Evolutionary conservation across 306 rosid genomes (phyloP).

Genomic region (Rosa chinensis): DNA sequence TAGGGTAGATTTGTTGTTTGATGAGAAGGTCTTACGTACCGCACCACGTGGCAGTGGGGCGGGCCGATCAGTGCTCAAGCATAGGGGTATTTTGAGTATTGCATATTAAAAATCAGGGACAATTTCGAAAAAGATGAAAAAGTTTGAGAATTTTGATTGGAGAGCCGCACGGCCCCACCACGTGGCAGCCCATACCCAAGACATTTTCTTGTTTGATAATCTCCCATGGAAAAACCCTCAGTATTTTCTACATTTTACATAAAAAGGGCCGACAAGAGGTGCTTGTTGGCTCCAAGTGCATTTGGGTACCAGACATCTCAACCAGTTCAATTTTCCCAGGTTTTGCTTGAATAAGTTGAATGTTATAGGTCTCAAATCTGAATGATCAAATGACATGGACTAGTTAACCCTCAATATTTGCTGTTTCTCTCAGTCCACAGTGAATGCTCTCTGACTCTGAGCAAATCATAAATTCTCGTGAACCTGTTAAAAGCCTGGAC

Average conservation of each 20-base stretch:
- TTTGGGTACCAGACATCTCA: neutral
- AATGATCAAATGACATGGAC: neutral
- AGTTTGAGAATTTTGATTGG: too few species aligned
- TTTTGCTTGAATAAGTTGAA: neutral
- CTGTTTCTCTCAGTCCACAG: neutral
- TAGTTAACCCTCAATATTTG: neutral
- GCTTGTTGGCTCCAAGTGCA: neutral
- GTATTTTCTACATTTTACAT: neutral
- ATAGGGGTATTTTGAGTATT: too few species aligned
- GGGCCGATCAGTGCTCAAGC: too few species aligned
- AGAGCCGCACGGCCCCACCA: too few species aligned
- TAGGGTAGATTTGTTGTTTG: too few species aligned
- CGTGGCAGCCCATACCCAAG: too few species aligned
- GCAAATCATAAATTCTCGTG: slow-evolving; percentile 9
- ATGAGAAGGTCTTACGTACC: too few species aligned
- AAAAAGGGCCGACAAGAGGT: neutral
- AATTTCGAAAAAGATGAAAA: too few species aligned
- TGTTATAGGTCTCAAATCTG: neutral
- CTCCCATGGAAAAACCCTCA: neutral
- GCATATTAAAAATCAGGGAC: too few species aligned
- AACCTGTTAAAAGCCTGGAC: neutral
- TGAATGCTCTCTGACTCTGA: neutral
- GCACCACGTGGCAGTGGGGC: too few species aligned
- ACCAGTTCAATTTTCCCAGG: neutral
- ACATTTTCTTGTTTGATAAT: neutral